Evolutionary conservation across 1,284 basidiomycete species (phyloP).

Genomic region (Sporisorium iseilematis-ciliati): DNA sequence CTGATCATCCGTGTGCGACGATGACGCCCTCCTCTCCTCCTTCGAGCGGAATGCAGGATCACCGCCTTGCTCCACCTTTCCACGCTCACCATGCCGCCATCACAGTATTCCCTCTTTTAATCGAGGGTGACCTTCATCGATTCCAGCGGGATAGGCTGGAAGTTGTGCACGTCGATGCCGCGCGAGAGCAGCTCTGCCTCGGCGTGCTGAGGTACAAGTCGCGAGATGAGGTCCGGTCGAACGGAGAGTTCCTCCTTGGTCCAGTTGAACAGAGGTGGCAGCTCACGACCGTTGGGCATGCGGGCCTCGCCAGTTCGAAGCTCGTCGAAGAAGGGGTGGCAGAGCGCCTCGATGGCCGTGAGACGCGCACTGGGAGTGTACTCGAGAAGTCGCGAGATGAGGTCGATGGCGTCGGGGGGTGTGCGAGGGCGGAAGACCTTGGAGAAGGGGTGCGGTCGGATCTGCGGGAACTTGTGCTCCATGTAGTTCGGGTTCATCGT

Average conservation of each 20-base stretch:
- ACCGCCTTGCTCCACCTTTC: not conserved
- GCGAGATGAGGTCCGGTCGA: slow-evolving; percentile 90
- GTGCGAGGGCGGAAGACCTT: slow-evolving; percentile 99
- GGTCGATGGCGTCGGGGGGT: slow-evolving; percentile 92
- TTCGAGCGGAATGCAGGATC: not conserved
- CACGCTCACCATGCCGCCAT: slow-evolving; percentile 3
- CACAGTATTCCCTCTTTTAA: slow-evolving; percentile 27
- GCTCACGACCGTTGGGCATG: slow-evolving; percentile 96
- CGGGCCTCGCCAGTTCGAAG: slow-evolving; percentile 81
- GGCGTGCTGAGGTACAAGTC: slow-evolving; percentile 88
- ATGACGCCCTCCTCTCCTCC: not conserved
- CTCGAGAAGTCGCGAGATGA: slow-evolving; percentile 93
- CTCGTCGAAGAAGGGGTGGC: slow-evolving; percentile 97
- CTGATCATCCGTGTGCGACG: not conserved
- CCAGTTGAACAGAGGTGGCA: slow-evolving; percentile 94
- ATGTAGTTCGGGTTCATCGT: slow-evolving; percentile 99
- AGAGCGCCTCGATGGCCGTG: slow-evolving; percentile 85
- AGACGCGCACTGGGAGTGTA: slow-evolving; percentile 94
- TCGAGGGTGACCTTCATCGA: slow-evolving; percentile 69
- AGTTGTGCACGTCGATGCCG: slow-evolving; percentile 88
- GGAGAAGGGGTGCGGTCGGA: slow-evolving; percentile 79
- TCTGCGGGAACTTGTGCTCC: slow-evolving; percentile 99
- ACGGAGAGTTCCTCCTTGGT: slow-evolving; percentile 96
- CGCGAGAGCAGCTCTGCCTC: slow-evolving; percentile 87
- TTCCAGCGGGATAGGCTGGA: slow-evolving; percentile 73